These are phyloP conservation scores for Gryganskiella cystojenkinii DNA, from an alignment of 192 early-diverging fungal genomes.

Conservation along the genomic window DNA sequence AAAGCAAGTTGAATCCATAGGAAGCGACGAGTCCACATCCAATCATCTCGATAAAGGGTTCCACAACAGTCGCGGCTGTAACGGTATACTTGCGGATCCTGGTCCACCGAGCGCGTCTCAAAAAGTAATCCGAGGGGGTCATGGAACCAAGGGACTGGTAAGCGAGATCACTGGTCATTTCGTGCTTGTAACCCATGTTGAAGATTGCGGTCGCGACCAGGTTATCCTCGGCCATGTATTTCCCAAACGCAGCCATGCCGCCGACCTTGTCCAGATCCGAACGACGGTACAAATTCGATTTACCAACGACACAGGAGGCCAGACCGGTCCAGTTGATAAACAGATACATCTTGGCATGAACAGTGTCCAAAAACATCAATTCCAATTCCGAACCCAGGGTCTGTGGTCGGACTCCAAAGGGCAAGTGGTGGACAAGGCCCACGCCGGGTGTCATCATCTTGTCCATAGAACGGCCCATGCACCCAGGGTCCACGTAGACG, in stretches of 20 bases:
- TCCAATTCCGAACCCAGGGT: constrained; percentile 88
- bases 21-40: constrained; percentile 78
- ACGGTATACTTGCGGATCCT: constrained; percentile 95
- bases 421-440: constrained; percentile 96
- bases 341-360: constrained; percentile 96
- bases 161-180: constrained; percentile 89
- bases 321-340: constrained; percentile 90
- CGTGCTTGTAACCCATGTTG: constrained; percentile 81
- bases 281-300: constrained; percentile 92
- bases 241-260: constrained; percentile 86
- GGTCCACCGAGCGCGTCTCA: constrained; percentile 91
- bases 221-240: constrained; percentile 97
- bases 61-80: constrained; percentile 85
- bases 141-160: constrained; percentile 85
- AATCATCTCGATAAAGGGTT: constrained; percentile 94
- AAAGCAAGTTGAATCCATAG: constrained; percentile 71
- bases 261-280: constrained; percentile 82
- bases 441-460: constrained; percentile 75
- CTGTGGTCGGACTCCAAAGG: constrained; percentile 77
- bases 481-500: constrained; percentile 81
- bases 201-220: constrained; percentile 89
- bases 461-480: constrained; percentile 85
- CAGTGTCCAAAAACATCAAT: constrained; percentile 85
- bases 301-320: constrained; percentile 93
- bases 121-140: constrained; percentile 82